phyloP scores from a whole-genome alignment of 2,329 filamentous ascomycete genomes.

The Chaetomium sp. region DNA sequence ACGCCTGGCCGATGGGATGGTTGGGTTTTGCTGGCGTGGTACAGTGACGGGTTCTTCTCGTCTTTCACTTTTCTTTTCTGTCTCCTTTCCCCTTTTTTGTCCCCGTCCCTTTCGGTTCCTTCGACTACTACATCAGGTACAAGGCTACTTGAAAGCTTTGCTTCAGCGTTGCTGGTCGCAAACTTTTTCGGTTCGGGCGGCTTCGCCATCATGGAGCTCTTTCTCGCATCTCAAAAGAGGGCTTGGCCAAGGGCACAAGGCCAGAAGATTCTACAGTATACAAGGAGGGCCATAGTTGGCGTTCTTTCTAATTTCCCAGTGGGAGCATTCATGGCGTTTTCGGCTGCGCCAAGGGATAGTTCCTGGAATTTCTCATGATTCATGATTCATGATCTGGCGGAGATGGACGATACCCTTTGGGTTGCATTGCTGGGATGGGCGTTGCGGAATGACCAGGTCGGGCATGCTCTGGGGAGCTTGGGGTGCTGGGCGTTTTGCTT shows the following conservation, averaged over 20 bases:
- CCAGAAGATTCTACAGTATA: background rate
- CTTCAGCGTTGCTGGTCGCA: background rate
- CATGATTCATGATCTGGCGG: background rate
- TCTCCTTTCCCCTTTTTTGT: too few relatives aligned
- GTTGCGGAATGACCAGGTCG: background rate
- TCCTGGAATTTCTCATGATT: background rate
- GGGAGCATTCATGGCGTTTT: background rate
- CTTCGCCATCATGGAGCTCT: background rate
- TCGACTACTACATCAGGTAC: background rate
- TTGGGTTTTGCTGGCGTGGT: background rate
- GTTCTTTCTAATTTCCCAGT: background rate
- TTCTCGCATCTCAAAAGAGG: background rate
- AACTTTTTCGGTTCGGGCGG: background rate
- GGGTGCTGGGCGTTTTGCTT: background rate
- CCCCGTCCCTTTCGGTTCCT: background rate
- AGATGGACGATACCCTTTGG: background rate
- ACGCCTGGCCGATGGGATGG: background rate
- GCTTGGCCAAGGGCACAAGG: background rate
- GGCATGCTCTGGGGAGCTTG: background rate
- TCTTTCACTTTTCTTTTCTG: background rate
- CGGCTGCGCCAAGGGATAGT: background rate
- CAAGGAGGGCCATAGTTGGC: background rate
- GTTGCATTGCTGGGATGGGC: background rate
- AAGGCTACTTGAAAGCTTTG: background rate
- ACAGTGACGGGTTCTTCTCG: background rate